A percentile compares a stretch with the other conserved stretches of the same genome.
phyloP scores from a whole-genome alignment of 2,329 filamentous ascomycete species.

The Fusarium graminum region DNA sequence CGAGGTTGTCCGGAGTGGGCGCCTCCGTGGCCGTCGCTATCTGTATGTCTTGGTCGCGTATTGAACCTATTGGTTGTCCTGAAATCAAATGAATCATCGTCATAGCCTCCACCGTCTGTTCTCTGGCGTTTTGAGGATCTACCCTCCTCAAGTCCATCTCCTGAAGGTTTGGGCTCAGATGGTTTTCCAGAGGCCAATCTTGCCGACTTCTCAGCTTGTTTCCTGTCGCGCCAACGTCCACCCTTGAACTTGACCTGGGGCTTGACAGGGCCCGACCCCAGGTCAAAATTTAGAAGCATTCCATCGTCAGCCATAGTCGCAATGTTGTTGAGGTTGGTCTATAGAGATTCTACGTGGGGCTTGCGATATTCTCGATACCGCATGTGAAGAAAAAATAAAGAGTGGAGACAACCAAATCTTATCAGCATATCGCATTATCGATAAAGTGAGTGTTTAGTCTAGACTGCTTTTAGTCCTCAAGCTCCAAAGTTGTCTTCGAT shows the following conservation, averaged over 20 bases:
- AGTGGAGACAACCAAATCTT: conserved; percentile 27
- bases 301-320: conserved; percentile 88
- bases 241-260: conserved; percentile 80
- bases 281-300: conserved; percentile 91
- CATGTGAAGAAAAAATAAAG: conserved; percentile 37
- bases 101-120: conserved; percentile 41
- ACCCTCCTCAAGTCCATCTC: conserved; percentile 48
- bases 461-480: conserved; percentile 3
- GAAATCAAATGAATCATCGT: conserved; percentile 31
- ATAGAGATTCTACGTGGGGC: conserved; percentile 44
- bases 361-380: conserved; percentile 22
- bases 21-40: conserved; percentile 34
- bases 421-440: conserved; percentile 33
- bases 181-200: conserved; percentile 44
- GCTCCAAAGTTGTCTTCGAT: background rate
- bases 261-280: conserved; percentile 75
- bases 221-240: conserved; percentile 91
- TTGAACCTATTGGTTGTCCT: conserved; percentile 21
- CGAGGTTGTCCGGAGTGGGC: conserved; percentile 36
- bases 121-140: conserved; percentile 63
- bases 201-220: conserved; percentile 69
- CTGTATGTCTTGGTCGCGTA: conserved; percentile 30
- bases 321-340: conserved; percentile 30
- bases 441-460: conserved; percentile 37
- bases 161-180: conserved; percentile 36